Base-by-base conservation (phyloP, 768 basidiomycete species). In the Trametes cinnabarina region DNA sequence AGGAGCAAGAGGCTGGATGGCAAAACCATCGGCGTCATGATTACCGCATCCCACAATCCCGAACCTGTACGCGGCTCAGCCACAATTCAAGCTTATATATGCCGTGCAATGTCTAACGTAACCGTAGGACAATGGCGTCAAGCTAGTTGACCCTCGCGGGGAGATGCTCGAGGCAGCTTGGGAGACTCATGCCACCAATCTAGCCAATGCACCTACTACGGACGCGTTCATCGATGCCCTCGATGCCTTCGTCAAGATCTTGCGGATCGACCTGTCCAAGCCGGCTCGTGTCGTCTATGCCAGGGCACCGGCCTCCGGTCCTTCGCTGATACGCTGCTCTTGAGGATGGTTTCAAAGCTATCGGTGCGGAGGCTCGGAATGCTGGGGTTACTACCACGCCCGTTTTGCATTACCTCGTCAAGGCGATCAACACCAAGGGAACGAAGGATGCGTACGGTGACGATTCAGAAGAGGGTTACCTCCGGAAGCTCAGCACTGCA, bases 41-140 rank as follows among this genome's bases (percentile, higher is more conserved):
- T 99, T 69, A 99, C 97, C 35, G 97, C 97, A 2, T 96, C 94
- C n/a, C 97, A 99, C 74, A 99, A 99, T 71, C 96, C 97, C n/a
- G 95, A 95, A 70, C 81, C 84, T 69, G 95, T 94, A 67, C 63
- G 82, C 25, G 14, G 3, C 20, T 19, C 34, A 28, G 41, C 26
- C n/a, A 17, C 19, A 23, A 11, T 15, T 14, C 1, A 19, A 14
- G n/a, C 7, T 14, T 50, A n/a, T 30, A 10, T 8, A 8, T 3
- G 47, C 57, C 53, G 41, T 32, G 20, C 57, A 30, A 39, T 19
- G 52, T 52, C 39, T 47, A 20, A 46, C 43, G 19, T 30, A 11
- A 12, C 30, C 5, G 23, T 68, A 97, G 94, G 97, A 99, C 72
- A 99, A 99, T 71, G 97, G 97, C 26, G 97, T 98, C 62, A 99